Evolutionary conservation across 108 stramenopile genomes (phyloP).

Genomic region (Aurantiochytrium sp.): DNA sequence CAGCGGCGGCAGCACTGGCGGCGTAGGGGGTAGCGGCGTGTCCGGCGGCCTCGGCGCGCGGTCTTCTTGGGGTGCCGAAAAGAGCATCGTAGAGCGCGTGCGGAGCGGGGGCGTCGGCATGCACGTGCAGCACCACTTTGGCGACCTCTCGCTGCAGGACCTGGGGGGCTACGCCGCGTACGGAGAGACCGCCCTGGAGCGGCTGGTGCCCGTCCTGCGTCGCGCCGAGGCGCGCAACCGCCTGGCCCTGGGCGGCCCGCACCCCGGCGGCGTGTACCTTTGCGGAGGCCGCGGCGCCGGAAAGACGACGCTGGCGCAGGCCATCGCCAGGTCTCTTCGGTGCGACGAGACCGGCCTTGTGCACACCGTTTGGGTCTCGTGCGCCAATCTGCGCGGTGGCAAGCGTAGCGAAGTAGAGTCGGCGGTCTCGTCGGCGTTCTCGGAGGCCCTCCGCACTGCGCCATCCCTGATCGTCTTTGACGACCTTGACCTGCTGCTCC

Average conservation of each 20-base stretch:
- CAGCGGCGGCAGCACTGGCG: background rate
- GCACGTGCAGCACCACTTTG: background rate
- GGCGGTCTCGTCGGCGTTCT: background rate
- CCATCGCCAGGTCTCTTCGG: background rate
- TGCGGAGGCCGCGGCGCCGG: background rate
- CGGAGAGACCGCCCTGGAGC: background rate
- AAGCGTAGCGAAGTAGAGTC: slow-evolving; percentile 23
- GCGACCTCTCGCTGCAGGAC: background rate
- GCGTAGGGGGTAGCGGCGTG: background rate
- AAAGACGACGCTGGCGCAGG: slow-evolving; percentile 14
- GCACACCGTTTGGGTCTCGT: slow-evolving; percentile 14
- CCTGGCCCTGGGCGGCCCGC: slow-evolving; percentile 1
- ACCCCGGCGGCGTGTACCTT: slow-evolving; percentile 11
- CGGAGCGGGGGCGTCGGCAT: background rate
- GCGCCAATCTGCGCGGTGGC: background rate
- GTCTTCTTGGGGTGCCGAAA: background rate
- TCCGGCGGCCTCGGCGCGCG: background rate
- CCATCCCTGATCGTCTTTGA: background rate
- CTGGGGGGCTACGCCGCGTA: background rate
- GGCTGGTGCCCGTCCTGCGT: background rate
- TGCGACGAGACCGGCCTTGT: background rate
- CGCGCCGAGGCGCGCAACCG: background rate
- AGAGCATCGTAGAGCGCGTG: background rate
- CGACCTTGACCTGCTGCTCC: slow-evolving; percentile 8
- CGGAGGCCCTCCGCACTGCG: background rate